Evolutionary conservation across 202 grass and related monocot genomes (phyloP), one percentile per base, ranked within the genome.

Genomic region (Panicum hallii): DNA sequence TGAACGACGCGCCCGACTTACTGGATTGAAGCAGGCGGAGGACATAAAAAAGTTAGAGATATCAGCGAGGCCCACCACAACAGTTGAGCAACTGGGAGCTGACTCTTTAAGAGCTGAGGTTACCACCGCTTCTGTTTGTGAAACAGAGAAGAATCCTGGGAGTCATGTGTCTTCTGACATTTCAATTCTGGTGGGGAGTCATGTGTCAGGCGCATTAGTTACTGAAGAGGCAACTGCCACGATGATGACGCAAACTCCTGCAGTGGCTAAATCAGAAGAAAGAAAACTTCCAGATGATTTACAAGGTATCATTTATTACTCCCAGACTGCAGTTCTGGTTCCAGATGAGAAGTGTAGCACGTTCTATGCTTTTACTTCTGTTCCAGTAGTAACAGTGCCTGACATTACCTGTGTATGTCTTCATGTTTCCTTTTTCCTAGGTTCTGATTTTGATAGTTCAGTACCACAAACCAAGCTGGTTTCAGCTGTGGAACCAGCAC

Each of bases 1-100:
- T 75, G 93, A 97, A 85, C 92, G 87, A 4, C 90, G 92, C 82
- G 77, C 85, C 82, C 91, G 90, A 71, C 86, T 88, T 85, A 89
- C 93, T 80, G 92, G 54, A 64, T 80, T 68, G n/a, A 92, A 99
- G 85, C 86, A 93, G 61, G 67, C 83, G 68, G 93, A 96, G 75
- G 88, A 84, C 43, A 32, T 10, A 17, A 88, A 87, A 78, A 91
- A 77, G 45, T 13, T 72, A 82, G 88, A 88, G 44, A 68, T 68
- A 17, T 79, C 79, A 45, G 71, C 66, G 41, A 90, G 48, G 47
- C 50, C 67, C 60, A 68, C 72, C 61, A 79, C 66, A 14, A 5
- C 69, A 17, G 60, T 64, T 8, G 81, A 95, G 56, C 87, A 84
- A 82, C 80, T 89, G 48, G 83, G 81, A 65, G 57, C 20, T 63